Evolutionary conservation across 768 basidiomycete genomes (phyloP).

Genomic region (Suillus subaureus): DNA sequence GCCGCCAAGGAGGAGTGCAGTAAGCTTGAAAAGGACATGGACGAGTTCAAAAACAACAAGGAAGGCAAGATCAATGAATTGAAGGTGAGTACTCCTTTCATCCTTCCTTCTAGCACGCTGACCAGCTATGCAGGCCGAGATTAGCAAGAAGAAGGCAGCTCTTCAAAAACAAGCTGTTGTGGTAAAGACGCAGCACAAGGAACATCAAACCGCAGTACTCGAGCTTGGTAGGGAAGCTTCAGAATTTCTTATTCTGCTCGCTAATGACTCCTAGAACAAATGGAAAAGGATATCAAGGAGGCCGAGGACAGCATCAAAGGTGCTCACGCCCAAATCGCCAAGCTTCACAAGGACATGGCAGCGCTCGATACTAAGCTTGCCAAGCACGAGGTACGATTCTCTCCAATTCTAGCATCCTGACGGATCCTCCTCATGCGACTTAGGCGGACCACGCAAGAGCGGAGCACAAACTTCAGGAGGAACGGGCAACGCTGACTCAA

Average conservation of each 20-base stretch:
- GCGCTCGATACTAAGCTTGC: conserved; percentile 53
- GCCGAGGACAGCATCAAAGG: conserved; percentile 22
- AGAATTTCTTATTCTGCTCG: not conserved
- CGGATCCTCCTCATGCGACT: not conserved
- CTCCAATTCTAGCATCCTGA: not conserved
- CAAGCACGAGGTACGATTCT: conserved; percentile 24
- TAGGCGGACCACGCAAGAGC: conserved; percentile 65
- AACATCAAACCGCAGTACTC: conserved; percentile 81
- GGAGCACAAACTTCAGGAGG: conserved; percentile 74
- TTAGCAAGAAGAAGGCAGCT: conserved; percentile 77
- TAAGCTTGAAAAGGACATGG: conserved; percentile 95
- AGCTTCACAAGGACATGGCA: conserved; percentile 63
- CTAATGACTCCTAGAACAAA: conserved; percentile 25
- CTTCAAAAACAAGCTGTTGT: conserved; percentile 79
- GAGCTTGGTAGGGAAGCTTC: conserved; percentile 70
- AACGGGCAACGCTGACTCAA: conserved; percentile 82
- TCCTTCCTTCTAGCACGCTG: not conserved
- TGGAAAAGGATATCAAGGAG: conserved; percentile 32
- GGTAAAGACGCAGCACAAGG: conserved; percentile 88
- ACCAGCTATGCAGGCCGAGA: conserved; percentile 55
- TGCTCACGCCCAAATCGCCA: conserved; percentile 49
- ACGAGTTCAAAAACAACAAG: conserved; percentile 98
- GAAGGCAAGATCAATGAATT: conserved; percentile 95
- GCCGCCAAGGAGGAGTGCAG: conserved; percentile 75
- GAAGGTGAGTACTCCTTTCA: conserved; percentile 54